Base-by-base conservation (phyloP, 1,139 yeast species). In the Candida albicans region DNA sequence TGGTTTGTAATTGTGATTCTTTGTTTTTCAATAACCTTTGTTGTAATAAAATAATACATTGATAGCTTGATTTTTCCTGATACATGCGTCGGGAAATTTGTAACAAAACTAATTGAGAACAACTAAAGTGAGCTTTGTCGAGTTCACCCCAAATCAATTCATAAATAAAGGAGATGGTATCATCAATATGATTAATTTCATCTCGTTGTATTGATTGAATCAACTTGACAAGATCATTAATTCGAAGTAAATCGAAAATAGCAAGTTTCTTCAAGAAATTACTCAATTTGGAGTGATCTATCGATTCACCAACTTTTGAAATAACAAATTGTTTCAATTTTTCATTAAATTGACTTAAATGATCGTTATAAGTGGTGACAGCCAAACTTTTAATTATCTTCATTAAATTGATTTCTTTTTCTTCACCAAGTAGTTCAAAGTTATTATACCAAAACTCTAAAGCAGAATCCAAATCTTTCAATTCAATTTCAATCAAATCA, bases 321-420 rank as follows among this genome's bases (percentile, higher is more conserved):
- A 24, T 28, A 27, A 42, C 22, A 36, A 26, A 36, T 6, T 41
- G 40, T 13, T 46, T 31, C 24, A 53, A 31, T 18, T 40, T 43
- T 8, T 44, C 47, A 11, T 34, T 34, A 31, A 45, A 46, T 4
- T 26, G 13, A 8, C 14, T 26, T n/a, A 33, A 13, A 8, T 31
- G 32, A 24, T 55, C 58, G 2, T 35, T 22, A 8, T 43, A 40
- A 5, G 58, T 43, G 4, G 45, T 35, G 11, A 47, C 49, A 35
- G 55, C 54, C 7, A 59, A 45, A 44, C 59, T 57, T n/a, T 55
- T 48, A 31, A 64, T 46, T 9, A 61, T 35, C 34, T 57, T 58
- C 4, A 54, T 44, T 14, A 44, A 31, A 24, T 36, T 40, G 4
- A 8, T 40, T 24, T 53, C 57, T 13, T 40, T 37, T 1, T 49